phyloP scores from a whole-genome alignment of 805 yeast genomes.

The Candida tallmaniae region DNA sequence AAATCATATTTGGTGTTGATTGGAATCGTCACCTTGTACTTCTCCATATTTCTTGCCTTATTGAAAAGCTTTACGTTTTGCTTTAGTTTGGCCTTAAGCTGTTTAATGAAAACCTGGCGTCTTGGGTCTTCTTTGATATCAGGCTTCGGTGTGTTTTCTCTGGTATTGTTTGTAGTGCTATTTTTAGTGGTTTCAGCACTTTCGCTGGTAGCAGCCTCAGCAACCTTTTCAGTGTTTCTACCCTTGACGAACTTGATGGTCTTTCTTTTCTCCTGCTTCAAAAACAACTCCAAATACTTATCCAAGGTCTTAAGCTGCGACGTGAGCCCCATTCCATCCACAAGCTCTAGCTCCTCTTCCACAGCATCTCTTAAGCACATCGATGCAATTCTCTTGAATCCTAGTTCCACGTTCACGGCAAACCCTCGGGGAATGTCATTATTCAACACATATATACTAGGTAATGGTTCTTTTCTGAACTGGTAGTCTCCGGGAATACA shows the following conservation, averaged over 20 bases:
- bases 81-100: constrained; percentile 26
- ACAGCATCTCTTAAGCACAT: constrained; percentile 2
- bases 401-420: constrained; percentile 62
- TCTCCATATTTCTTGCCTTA: constrained; percentile 19
- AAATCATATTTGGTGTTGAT: constrained; percentile 11
- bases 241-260: constrained; percentile 57
- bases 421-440: constrained; percentile 67
- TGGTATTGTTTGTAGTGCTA: neutral
- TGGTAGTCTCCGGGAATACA: constrained; percentile 57
- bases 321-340: constrained; percentile 47
- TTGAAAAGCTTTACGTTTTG: constrained; percentile 22
- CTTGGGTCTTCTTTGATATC: constrained; percentile 1
- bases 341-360: constrained; percentile 26
- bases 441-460: constrained; percentile 55
- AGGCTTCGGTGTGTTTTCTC: neutral
- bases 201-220: neutral
- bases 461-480: constrained; percentile 27
- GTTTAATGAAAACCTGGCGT: constrained; percentile 19
- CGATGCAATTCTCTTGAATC: constrained; percentile 44
- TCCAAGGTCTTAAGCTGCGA: constrained; percentile 55
- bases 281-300: constrained; percentile 51
- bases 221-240: constrained; percentile 7
- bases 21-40: constrained; percentile 31
- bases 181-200: neutral
- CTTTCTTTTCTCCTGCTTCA: constrained; percentile 54